Evolutionary conservation across 2,329 filamentous ascomycete genomes (phyloP), one percentile per base, ranked within the genome.

Genomic region (Chaetomiaceae sp.): DNA sequence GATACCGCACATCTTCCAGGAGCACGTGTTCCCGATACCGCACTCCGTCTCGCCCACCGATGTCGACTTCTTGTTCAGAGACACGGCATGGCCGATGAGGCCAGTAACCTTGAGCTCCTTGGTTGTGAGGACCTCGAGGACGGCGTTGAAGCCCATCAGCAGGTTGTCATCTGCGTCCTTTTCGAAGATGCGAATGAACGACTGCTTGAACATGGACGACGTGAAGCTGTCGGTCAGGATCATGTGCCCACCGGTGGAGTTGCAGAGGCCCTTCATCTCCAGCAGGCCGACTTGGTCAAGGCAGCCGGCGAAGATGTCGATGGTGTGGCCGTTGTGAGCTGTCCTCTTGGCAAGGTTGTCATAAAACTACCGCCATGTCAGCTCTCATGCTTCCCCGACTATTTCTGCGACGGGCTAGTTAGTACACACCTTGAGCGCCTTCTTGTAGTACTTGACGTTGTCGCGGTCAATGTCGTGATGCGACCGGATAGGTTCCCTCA

Each of bases 401-500:
- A 8, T 20, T 12, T 23, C 12, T 17, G 19, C 12, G 11, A 20
- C 19, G 37, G 5, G n/a, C 9, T n/a, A 3, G 6, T 15, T n/a
- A 3, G 6, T 15, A 40, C 76, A 54, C 71, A 90, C 88, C 83
- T 97, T 99, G 47, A 96, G 74, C 20, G 94, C 94, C 75, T 99
- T 99, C 80, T 99, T 99, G 76, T 95, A 97, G 74, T 97, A 96
- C 72, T 99, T 99, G 75, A 96, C 95, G 69, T 96, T 96, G 72
- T 99, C 94, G 54, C 91, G 85, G 69, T 99, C 94, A 71, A 99
- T 99, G 66, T 99, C 94, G 72, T 99, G 94, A 73, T 99, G 94
- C 38, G 92, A 97, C 67, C 94, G 87, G 61, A 99, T 97, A 9
- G 95, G 91, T 70, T 99, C 94, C 69, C 92, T 88, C 61, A 99